These are phyloP conservation scores for Thalassiosira mediterranea DNA, from an alignment of 352 stramenopile genomes.

Conservation along the genomic window DNA sequence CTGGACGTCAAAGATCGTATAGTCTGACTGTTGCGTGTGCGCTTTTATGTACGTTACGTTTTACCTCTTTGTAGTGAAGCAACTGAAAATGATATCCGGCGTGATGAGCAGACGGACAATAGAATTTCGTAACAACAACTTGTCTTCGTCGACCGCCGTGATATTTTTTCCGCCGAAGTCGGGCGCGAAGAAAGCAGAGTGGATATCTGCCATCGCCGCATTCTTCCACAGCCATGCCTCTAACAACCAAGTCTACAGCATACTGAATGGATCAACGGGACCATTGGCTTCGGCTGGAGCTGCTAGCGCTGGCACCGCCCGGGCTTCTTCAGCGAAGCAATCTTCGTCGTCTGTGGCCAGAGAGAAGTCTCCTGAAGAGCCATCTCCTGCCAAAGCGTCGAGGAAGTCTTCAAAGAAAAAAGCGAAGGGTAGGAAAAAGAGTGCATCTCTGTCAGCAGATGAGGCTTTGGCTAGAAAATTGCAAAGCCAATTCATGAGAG, in stretches of 20 bases:
- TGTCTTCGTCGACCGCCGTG: background rate
- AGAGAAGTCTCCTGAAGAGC: background rate
- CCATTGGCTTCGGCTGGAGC: slow-evolving; percentile 12
- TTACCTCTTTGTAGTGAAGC: no score
- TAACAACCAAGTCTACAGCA: slow-evolving; percentile 25
- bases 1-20: no score
- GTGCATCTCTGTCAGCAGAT: slow-evolving; percentile 15
- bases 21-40: no score
- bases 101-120: slow-evolving; percentile 20
- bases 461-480: slow-evolving; percentile 22
- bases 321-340: no score
- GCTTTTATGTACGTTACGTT: no score
- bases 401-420: slow-evolving; percentile 1
- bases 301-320: background rate
- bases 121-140: background rate
- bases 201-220: slow-evolving; percentile 26
- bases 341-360: no score
- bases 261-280: slow-evolving; percentile 8
- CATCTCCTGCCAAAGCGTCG: background rate
- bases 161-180: slow-evolving; percentile 29
- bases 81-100: slow-evolving; percentile 36
- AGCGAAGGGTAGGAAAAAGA: slow-evolving; percentile 2
- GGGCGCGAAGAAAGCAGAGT: slow-evolving; percentile 26
- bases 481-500: slow-evolving; percentile 15
- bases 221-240: slow-evolving; percentile 20